Conservation (phyloP, 352 stramenopile genomes). For the Globisporangium solare region DNA sequence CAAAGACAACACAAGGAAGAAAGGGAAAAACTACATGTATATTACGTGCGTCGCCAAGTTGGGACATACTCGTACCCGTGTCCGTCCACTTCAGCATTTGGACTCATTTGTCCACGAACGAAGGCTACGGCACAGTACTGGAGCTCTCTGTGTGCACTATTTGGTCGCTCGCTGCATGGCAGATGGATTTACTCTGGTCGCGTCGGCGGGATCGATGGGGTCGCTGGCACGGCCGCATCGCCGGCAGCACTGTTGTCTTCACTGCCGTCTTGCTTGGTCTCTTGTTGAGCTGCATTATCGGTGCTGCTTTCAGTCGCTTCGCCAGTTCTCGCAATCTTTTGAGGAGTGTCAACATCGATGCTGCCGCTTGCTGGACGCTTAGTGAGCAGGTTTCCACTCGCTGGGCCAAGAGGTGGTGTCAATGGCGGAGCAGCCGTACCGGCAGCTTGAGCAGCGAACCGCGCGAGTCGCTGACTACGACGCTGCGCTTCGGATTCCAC, state of each 20-base stretch:
- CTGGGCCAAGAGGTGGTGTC: constrained; percentile 1
- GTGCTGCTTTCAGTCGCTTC: constrained; percentile 2
- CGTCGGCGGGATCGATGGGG: constrained; percentile 1
- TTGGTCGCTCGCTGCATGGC: too few relatives aligned
- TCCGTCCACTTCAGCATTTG: too few relatives aligned
- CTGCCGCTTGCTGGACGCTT: constrained; percentile 34
- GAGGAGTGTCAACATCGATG: constrained; percentile 21
- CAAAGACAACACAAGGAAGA: too few relatives aligned
- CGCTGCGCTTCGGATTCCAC: constrained; percentile 29
- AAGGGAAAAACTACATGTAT: too few relatives aligned
- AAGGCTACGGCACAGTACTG: too few relatives aligned
- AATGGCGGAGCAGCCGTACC: constrained; percentile 10
- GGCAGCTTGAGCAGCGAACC: constrained; percentile 26
- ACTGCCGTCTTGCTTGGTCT: not conserved
- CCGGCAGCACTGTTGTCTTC: not conserved
- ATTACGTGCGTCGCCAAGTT: too few relatives aligned
- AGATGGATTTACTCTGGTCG: constrained; percentile 1
- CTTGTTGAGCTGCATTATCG: not conserved
- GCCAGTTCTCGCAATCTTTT: constrained; percentile 43
- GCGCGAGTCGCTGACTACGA: constrained; percentile 45
- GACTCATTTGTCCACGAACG: too few relatives aligned
- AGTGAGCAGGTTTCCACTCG: constrained; percentile 15
- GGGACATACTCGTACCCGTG: too few relatives aligned
- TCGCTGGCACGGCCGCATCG: not conserved
- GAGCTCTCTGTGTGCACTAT: too few relatives aligned